These are phyloP conservation scores for Setaria viridis DNA, from an alignment of 202 grass and related monocot genomes.

Conservation along the genomic window DNA sequence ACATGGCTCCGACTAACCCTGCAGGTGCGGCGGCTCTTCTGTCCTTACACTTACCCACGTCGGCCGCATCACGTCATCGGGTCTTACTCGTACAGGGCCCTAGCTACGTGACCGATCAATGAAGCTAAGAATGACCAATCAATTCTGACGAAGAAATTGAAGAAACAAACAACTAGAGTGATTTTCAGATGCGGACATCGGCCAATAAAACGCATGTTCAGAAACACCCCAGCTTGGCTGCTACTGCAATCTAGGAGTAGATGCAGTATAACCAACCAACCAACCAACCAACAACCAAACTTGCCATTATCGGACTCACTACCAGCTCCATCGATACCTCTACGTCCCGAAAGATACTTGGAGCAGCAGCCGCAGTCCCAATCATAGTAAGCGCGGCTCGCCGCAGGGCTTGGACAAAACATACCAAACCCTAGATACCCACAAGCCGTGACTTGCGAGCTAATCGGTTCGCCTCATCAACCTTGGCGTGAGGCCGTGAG, in stretches of 20 bases:
- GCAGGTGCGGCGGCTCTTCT: neutral
- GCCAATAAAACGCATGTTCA: neutral
- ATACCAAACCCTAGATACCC: neutral
- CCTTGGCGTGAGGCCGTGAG: neutral
- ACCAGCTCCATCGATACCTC: neutral
- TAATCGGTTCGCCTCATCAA: neutral
- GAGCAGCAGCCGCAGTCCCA: neutral
- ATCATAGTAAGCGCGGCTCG: neutral
- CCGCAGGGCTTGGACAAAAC: neutral
- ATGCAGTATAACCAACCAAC: neutral
- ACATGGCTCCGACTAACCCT: neutral
- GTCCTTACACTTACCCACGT: slow-evolving; percentile 7
- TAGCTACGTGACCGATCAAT: neutral
- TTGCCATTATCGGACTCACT: neutral
- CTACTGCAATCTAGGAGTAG: neutral
- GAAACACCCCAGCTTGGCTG: neutral
- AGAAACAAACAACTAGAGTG: neutral
- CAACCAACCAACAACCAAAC: neutral
- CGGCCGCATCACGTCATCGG: slow-evolving; percentile 12
- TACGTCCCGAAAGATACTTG: neutral
- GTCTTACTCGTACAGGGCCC: neutral
- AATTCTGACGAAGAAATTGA: neutral
- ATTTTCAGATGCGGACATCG: neutral
- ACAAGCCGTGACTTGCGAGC: neutral
- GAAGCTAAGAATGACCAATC: slow-evolving; percentile 4